These are phyloP conservation scores for Fusarium sp. DNA, from an alignment of 2,329 filamentous ascomycete genomes.

Conservation along the genomic window DNA sequence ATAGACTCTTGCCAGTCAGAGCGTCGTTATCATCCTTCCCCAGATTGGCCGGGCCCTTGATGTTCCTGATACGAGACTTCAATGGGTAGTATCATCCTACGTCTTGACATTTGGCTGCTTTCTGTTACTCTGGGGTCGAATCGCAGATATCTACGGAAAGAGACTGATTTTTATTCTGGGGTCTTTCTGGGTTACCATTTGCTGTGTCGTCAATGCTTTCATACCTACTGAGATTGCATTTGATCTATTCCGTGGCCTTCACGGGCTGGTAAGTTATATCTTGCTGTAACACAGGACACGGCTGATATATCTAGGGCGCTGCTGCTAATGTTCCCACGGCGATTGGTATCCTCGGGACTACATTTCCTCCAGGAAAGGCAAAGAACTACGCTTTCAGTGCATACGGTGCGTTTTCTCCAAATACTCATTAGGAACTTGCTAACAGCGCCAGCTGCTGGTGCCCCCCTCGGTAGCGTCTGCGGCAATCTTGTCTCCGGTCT, in stretches of 20 bases:
- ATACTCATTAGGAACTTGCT: neutral
- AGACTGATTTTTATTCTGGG: constrained; percentile 73
- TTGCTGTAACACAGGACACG: no score
- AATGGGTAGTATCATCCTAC: constrained; percentile 77
- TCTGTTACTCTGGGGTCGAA: constrained; percentile 73
- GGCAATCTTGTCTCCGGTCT: constrained; percentile 74
- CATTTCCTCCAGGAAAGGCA: constrained; percentile 73
- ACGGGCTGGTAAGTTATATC: constrained; percentile 63
- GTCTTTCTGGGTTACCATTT: constrained; percentile 70
- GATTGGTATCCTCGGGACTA: constrained; percentile 75
- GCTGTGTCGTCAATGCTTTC: constrained; percentile 71
- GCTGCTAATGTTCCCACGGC: constrained; percentile 78
- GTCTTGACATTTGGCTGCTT: constrained; percentile 75
- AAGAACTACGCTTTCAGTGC: constrained; percentile 78
- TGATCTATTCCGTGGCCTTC: constrained; percentile 73
- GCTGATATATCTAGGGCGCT: constrained; percentile 59
- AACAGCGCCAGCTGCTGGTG: constrained; percentile 63
- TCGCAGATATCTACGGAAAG: constrained; percentile 76
- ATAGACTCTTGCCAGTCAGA: constrained; percentile 46
- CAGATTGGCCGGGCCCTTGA: constrained; percentile 67
- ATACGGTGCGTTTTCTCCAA: constrained; percentile 59
- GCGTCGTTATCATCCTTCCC: constrained; percentile 58
- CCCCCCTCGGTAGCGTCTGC: constrained; percentile 72
- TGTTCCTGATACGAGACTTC: constrained; percentile 69
- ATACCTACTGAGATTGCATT: constrained; percentile 75